These are phyloP conservation scores for Ganoderma lucidum DNA, from an alignment of 1,284 basidiomycete species.

Conservation along the genomic window DNA sequence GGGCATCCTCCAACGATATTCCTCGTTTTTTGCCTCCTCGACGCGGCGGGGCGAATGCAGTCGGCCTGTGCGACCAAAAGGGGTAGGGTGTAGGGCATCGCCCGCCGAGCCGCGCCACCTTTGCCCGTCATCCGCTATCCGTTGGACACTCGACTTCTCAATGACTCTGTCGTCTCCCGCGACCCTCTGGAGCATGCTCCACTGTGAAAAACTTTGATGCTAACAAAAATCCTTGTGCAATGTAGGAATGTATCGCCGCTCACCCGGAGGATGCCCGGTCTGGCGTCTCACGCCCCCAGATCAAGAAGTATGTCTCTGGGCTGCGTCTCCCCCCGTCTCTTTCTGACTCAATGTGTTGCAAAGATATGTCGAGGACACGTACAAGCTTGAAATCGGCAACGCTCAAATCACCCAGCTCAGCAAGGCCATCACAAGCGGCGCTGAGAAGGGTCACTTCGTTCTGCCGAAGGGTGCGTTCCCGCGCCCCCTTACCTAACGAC, in stretches of 20 bases:
- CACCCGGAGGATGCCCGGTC: constrained; percentile 81
- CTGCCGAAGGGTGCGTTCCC: constrained; percentile 82
- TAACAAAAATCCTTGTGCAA: neutral
- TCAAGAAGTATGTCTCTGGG: constrained; percentile 80
- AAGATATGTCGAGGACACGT: constrained; percentile 81
- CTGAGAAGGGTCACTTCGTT: constrained; percentile 81
- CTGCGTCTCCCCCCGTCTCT: constrained; percentile 11
- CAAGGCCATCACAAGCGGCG: constrained; percentile 83
- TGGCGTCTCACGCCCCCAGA: constrained; percentile 90
- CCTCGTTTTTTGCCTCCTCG: constrained; percentile 1
- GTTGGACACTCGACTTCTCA: constrained; percentile 21
- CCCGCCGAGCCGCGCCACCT: constrained; percentile 44
- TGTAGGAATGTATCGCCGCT: constrained; percentile 82
- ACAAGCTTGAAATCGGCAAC: constrained; percentile 80
- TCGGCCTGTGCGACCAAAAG: constrained; percentile 44
- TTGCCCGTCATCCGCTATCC: constrained; percentile 35
- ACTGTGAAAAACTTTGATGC: neutral
- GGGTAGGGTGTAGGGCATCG: constrained; percentile 53
- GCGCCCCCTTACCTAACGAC: constrained; percentile 14
- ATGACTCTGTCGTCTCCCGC: neutral
- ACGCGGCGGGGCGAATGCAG: constrained; percentile 19
- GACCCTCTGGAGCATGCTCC: constrained; percentile 5
- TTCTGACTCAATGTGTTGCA: constrained; percentile 19
- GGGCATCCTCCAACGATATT: constrained; percentile 8
- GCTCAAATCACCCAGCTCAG: constrained; percentile 85